Evolutionary conservation across 2,329 filamentous ascomycete species (phyloP), one percentile per base, ranked within the genome.

Genomic region (Diplodia sapinea): DNA sequence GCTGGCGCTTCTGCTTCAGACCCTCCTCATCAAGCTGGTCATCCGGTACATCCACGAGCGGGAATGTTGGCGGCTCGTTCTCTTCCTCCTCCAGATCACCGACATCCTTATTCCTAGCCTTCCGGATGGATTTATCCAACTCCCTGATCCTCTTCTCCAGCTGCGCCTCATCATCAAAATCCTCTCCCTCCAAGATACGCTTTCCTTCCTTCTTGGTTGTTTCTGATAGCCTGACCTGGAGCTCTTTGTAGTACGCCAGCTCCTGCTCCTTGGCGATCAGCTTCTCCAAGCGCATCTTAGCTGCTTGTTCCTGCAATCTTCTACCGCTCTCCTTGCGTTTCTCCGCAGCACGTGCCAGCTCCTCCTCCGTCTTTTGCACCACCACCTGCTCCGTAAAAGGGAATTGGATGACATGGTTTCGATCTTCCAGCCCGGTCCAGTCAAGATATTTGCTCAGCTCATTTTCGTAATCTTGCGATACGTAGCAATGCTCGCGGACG

Each of bases 191-290:
- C 0, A 99, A 85, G 20, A 97, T 84, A 0, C 92, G 89, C 74
- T 91, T 91, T 2, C 88, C 89, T 76, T 98, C 95, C 79, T 98
- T 98, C 81, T 98, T 99, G 54, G 89, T 94, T 29, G 90, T 88
- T 1, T 79, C 76, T 57, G 84, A 86, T 11, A 97, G 83, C 70
- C 88, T 88, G 40, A 83, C 79, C 74, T 96, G 93, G 4, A 99
- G 82, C 68, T 93, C 88, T 76, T 93, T 93, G 83, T 94, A 97
- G 79, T 97, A 97, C 72, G 96, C 94, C 1, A 98, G 82, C 76
- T 98, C 94, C 76, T 96, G 89, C 80, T 99, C 95, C 79, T 99
- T 99, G 75, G 92, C 91, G 77, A 98, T 92, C 56, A 99, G 84
- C 75, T 96, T 96, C 71, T 99, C 95, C 0, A 99, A 82, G 8